Percentiles rank a stretch among this genome's conserved stretches.
Evolutionary conservation across 2,329 filamentous ascomycete genomes (phyloP).

Genomic region (Hymenoscyphus salicellus): DNA sequence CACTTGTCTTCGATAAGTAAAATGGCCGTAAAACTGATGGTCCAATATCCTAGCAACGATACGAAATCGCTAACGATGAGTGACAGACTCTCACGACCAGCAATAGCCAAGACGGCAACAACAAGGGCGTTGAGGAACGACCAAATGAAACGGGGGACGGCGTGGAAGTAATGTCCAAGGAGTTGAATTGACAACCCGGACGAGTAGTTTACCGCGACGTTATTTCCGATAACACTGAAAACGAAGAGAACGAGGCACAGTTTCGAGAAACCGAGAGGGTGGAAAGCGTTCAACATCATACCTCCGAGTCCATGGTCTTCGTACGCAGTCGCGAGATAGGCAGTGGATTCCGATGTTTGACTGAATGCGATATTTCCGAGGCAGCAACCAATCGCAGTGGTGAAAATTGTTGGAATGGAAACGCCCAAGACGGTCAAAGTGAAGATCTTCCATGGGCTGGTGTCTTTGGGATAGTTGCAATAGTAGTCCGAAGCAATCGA

Average conservation of each 20-base stretch:
- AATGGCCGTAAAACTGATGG: conserved; percentile 33
- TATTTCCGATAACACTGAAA: conserved; percentile 35
- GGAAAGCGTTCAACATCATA: conserved; percentile 44
- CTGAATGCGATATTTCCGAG: conserved; percentile 40
- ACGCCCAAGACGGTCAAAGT: conserved; percentile 31
- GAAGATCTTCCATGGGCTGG: conserved; percentile 35
- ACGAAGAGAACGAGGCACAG: conserved; percentile 40
- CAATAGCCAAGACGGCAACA: conserved; percentile 31
- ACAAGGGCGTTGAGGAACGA: conserved; percentile 32
- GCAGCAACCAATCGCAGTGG: conserved; percentile 44
- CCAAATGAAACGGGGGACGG: conserved; percentile 36
- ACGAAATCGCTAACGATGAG: conserved; percentile 34
- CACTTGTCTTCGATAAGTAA: conserved; percentile 32
- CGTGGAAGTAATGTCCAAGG: conserved; percentile 34
- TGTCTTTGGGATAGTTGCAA: conserved; percentile 35
- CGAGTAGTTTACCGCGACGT: conserved; percentile 34
- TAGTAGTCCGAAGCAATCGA: conserved; percentile 36
- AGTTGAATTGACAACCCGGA: conserved; percentile 33
- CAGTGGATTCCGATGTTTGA: conserved; percentile 35
- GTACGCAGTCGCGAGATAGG: conserved; percentile 41
- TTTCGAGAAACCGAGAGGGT: conserved; percentile 47
- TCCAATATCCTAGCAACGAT: conserved; percentile 35
- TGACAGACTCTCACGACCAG: conserved; percentile 30
- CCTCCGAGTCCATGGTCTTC: conserved; percentile 45
- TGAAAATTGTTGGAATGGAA: conserved; percentile 37